Conservation (phyloP, 805 yeast species). For the Kuraishia capsulata region DNA sequence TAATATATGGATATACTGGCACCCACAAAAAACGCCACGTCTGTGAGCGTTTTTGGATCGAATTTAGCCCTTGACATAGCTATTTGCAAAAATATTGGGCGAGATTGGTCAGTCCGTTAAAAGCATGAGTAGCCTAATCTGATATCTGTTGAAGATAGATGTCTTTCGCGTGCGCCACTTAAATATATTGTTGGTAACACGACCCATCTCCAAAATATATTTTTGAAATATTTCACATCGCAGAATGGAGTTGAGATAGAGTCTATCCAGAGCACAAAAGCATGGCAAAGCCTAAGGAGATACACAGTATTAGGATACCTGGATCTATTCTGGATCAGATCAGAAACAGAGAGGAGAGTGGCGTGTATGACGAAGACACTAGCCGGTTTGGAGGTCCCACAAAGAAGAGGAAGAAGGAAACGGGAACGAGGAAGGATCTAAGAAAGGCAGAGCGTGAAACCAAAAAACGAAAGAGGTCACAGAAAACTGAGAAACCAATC, state of each 20-base stretch:
- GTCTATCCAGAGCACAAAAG: no score
- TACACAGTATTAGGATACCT: slow-evolving; percentile 27
- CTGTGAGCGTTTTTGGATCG: slow-evolving; percentile 19
- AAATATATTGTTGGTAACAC: not conserved
- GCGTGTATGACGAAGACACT: slow-evolving; percentile 24
- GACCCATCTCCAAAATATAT: not conserved
- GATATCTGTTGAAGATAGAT: no score
- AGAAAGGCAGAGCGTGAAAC: slow-evolving; percentile 26
- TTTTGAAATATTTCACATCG: no score
- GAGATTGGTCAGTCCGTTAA: slow-evolving; percentile 15
- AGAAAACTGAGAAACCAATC: not conserved
- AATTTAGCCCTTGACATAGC: slow-evolving; percentile 16
- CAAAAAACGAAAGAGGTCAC: slow-evolving; percentile 20
- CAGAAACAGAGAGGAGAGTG: slow-evolving; percentile 22
- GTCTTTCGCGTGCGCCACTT: not conserved
- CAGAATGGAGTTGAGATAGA: no score
- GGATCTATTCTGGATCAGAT: slow-evolving; percentile 33
- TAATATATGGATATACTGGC: slow-evolving; percentile 49
- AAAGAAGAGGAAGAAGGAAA: slow-evolving; percentile 14
- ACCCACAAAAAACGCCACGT: slow-evolving; percentile 25
- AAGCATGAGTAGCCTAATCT: slow-evolving; percentile 21
- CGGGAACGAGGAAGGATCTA: slow-evolving; percentile 23
- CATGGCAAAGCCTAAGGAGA: not conserved
- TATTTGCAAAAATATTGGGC: not conserved
- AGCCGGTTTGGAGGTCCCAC: slow-evolving; percentile 17